A percentile compares a stretch with the other conserved stretches of the same genome.
Evolutionary conservation across 2,329 filamentous ascomycete species (phyloP).

Genomic region (Fusarium tanahbumbuense): DNA sequence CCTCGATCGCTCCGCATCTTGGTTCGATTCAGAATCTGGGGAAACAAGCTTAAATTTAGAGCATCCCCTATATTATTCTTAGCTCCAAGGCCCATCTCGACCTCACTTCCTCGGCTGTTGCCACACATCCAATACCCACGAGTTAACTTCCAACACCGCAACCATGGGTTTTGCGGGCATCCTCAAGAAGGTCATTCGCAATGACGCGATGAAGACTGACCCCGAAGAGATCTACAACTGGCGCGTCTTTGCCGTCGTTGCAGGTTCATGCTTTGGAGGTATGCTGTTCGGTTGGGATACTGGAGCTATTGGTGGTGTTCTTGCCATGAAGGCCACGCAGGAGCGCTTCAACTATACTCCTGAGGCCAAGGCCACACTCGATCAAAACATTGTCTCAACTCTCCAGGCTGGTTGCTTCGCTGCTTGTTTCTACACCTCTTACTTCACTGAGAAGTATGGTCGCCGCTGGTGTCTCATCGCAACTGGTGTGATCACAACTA

Average conservation of each 20-base stretch:
- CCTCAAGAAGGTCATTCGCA: conserved; percentile 69
- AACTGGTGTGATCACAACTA: conserved; percentile 66
- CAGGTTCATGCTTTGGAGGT: conserved; percentile 75
- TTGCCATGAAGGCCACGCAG: conserved; percentile 69
- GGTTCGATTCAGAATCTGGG: conserved; percentile 18
- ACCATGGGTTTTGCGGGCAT: conserved; percentile 57
- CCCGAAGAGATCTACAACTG: conserved; percentile 77
- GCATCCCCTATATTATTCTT: conserved; percentile 10
- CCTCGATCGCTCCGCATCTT: conserved; percentile 14
- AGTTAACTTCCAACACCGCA: conserved; percentile 15
- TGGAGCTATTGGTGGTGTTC: conserved; percentile 75
- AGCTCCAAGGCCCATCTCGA: neutral
- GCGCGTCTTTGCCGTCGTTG: conserved; percentile 73
- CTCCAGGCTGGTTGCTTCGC: conserved; percentile 76
- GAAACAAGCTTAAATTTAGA: conserved; percentile 41
- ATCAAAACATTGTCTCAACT: conserved; percentile 76
- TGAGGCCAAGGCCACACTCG: conserved; percentile 62
- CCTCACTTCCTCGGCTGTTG: conserved; percentile 10
- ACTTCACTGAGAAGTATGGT: conserved; percentile 66
- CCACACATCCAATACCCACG: conserved; percentile 4
- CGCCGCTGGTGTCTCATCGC: conserved; percentile 66
- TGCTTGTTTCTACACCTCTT: conserved; percentile 68
- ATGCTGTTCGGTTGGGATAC: conserved; percentile 65
- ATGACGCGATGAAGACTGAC: conserved; percentile 77
- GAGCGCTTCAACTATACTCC: conserved; percentile 53